These are phyloP conservation scores for Plasmopara halstedii DNA, from an alignment of 352 stramenopile genomes.

Conservation along the genomic window DNA sequence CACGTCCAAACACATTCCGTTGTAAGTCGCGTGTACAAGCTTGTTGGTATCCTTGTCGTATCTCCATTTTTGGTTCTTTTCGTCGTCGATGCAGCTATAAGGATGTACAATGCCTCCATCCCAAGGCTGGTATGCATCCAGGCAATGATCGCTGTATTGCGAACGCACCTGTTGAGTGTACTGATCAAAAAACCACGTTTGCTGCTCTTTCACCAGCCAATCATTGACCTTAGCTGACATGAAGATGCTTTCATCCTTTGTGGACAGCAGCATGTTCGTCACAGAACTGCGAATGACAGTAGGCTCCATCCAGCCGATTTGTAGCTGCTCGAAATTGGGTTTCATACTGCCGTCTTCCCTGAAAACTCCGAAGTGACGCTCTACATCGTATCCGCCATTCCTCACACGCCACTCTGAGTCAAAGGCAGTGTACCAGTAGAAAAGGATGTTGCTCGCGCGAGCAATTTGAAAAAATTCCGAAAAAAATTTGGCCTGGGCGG, in stretches of 20 bases:
- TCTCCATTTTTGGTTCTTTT: constrained; percentile 62
- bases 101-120: constrained; percentile 49
- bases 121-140: constrained; percentile 45
- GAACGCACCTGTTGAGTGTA: constrained; percentile 43
- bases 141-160: constrained; percentile 53
- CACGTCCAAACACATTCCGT: constrained; percentile 50
- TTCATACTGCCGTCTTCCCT: constrained; percentile 49
- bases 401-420: constrained; percentile 37
- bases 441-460: constrained; percentile 33
- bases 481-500: constrained; percentile 44
- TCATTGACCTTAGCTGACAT: constrained; percentile 33
- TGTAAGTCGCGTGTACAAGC: constrained; percentile 39
- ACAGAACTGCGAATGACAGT: constrained; percentile 23
- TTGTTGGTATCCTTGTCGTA: constrained; percentile 42
- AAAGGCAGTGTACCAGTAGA: constrained; percentile 68
- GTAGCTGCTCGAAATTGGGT: constrained; percentile 39
- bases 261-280: constrained; percentile 23
- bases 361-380: constrained; percentile 63
- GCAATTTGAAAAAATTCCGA: constrained; percentile 55
- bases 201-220: constrained; percentile 45
- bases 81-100: constrained; percentile 42
- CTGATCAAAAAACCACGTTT: constrained; percentile 60
- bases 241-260: constrained; percentile 25
- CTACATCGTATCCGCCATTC: constrained; percentile 32
- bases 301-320: constrained; percentile 23